phyloP scores from a whole-genome alignment of 441 rosid genomes.

The Dalechampia spathulata region DNA sequence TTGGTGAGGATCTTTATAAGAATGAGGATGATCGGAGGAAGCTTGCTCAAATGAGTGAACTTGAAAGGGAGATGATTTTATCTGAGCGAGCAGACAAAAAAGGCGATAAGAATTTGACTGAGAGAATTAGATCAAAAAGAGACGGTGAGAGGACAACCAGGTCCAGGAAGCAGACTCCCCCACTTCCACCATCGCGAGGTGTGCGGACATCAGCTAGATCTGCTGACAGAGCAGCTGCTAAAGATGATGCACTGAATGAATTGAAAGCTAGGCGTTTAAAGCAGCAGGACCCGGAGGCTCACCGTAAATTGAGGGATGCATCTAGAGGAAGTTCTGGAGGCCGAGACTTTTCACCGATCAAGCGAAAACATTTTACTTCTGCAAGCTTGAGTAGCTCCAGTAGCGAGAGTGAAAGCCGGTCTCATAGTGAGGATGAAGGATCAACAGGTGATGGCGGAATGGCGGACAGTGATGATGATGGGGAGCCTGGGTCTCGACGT shows the following conservation, averaged over 20 bases:
- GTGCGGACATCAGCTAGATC: constrained; percentile 84
- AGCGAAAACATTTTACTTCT: constrained; percentile 49
- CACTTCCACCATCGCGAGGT: constrained; percentile 54
- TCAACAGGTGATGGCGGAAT: constrained; percentile 75
- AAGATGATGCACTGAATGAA: constrained; percentile 83
- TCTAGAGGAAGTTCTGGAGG: constrained; percentile 57
- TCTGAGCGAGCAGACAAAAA: constrained; percentile 87
- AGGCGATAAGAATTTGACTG: constrained; percentile 81
- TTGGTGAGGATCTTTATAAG: constrained; percentile 88
- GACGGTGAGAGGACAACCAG: constrained; percentile 58
- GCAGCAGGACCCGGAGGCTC: constrained; percentile 89
- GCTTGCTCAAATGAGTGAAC: constrained; percentile 80
- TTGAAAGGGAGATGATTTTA: constrained; percentile 86
- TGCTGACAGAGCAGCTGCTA: constrained; percentile 91
- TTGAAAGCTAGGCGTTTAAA: constrained; percentile 83
- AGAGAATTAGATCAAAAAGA: constrained; percentile 68
- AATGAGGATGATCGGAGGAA: constrained; percentile 69
- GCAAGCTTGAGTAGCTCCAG: constrained; percentile 72
- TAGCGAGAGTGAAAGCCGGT: constrained; percentile 71
- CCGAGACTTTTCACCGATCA: constrained; percentile 53
- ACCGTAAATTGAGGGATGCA: constrained; percentile 69
- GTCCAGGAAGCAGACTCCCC: constrained; percentile 59
- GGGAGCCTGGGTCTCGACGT: constrained; percentile 46
- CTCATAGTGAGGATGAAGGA: constrained; percentile 84
- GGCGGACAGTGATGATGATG: constrained; percentile 88